These are phyloP conservation scores for Apiotrichum laibachii DNA, from an alignment of 1,284 basidiomycete genomes.

Conservation along the genomic window DNA sequence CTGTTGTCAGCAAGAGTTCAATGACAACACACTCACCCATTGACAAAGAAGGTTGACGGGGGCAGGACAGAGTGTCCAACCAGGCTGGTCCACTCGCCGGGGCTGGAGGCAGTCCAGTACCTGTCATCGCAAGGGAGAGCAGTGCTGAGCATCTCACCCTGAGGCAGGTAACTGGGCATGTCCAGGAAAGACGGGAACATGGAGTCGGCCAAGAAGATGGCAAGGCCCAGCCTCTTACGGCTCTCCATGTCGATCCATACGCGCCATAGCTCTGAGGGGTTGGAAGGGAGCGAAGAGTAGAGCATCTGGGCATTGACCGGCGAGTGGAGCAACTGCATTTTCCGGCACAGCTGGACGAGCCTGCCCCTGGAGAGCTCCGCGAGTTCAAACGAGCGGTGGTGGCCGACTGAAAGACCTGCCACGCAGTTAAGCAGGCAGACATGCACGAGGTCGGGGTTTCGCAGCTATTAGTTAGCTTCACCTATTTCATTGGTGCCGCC, in stretches of 20 bases:
- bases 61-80: slow-evolving; percentile 18
- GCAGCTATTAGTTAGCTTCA: slow-evolving; percentile 11
- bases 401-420: slow-evolving; percentile 24
- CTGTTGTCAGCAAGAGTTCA: neutral
- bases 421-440: slow-evolving; percentile 21
- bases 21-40: slow-evolving; percentile 13
- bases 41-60: slow-evolving; percentile 24
- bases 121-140: slow-evolving; percentile 28
- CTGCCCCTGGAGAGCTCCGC: slow-evolving; percentile 25
- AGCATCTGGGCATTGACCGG: slow-evolving; percentile 6
- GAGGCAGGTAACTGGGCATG: slow-evolving; percentile 25
- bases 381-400: slow-evolving; percentile 29
- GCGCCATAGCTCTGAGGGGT: slow-evolving; percentile 19
- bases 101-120: slow-evolving; percentile 22
- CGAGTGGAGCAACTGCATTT: slow-evolving; percentile 24
- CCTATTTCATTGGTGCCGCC: neutral
- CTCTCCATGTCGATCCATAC: slow-evolving; percentile 26
- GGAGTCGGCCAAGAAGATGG: slow-evolving; percentile 25
- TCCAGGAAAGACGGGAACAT: slow-evolving; percentile 17
- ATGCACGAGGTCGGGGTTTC: slow-evolving; percentile 22
- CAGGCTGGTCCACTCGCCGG: slow-evolving; percentile 24
- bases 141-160: slow-evolving; percentile 27
- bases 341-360: slow-evolving; percentile 27
- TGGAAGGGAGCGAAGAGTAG: slow-evolving; percentile 4
- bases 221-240: slow-evolving; percentile 27